Evolutionary conservation across 2,329 filamentous ascomycete species (phyloP).

Genomic region (Apiospora malaysiana): DNA sequence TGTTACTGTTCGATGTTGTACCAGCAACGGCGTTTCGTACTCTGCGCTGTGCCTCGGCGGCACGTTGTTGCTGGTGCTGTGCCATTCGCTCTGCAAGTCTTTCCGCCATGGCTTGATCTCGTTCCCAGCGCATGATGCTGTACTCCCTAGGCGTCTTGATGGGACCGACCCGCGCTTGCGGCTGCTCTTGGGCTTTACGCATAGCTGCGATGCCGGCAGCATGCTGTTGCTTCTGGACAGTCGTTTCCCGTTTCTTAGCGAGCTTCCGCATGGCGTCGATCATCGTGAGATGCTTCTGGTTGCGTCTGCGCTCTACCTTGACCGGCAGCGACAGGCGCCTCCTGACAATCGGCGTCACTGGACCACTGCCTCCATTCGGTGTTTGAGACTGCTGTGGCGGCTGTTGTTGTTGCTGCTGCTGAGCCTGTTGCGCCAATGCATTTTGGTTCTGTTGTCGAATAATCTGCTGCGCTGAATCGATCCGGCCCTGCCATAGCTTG

Average conservation of each 20-base stretch:
- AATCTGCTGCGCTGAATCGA: slow-evolving; percentile 63
- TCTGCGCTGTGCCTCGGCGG: slow-evolving; percentile 58
- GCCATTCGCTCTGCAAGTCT: slow-evolving; percentile 65
- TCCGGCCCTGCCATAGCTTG: slow-evolving; percentile 69
- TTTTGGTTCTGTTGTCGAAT: slow-evolving; percentile 61
- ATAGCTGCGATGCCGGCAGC: slow-evolving; percentile 76
- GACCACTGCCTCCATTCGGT: slow-evolving; percentile 33
- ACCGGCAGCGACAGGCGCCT: slow-evolving; percentile 79
- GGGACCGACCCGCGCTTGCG: slow-evolving; percentile 50
- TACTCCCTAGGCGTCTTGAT: slow-evolving; percentile 88
- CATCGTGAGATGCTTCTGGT: slow-evolving; percentile 84
- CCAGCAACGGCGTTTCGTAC: slow-evolving; percentile 47
- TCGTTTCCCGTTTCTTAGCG: slow-evolving; percentile 90
- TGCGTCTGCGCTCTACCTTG: slow-evolving; percentile 84
- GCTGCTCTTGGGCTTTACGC: slow-evolving; percentile 77
- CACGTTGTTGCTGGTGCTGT: slow-evolving; percentile 62
- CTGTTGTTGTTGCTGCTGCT: slow-evolving; percentile 36
- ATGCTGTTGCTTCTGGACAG: slow-evolving; percentile 86
- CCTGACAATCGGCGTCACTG: slow-evolving; percentile 58
- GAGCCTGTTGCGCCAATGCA: slow-evolving; percentile 44
- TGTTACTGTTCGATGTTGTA: slow-evolving; percentile 28
- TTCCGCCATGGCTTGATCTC: slow-evolving; percentile 73
- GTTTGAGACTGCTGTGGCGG: slow-evolving; percentile 39
- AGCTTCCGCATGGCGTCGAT: slow-evolving; percentile 95
- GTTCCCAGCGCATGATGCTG: slow-evolving; percentile 85